Evolutionary conservation across 2,329 filamentous ascomycete species (phyloP).

Genomic region (Phialophora verrucosa): DNA sequence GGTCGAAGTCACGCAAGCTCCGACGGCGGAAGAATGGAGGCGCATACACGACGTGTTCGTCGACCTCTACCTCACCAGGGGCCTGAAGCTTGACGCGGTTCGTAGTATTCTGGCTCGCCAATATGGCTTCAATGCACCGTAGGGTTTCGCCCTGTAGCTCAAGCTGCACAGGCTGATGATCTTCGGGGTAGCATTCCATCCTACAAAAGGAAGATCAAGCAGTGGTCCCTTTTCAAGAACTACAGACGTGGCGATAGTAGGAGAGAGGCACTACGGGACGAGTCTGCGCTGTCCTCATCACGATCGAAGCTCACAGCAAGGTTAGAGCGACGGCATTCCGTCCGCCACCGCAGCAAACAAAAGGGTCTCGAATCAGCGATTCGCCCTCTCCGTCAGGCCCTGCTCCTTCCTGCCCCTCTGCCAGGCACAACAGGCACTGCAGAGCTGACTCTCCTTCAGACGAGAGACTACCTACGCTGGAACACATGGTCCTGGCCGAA

Average conservation of each 20-base stretch:
- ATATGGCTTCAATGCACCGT: constrained; percentile 2
- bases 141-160: not conserved
- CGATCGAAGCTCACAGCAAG: too few relatives aligned
- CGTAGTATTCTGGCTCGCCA: not conserved
- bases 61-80: not conserved
- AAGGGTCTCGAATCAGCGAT: not conserved
- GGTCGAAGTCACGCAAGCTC: not conserved
- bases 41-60: not conserved
- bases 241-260: not conserved
- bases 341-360: not conserved
- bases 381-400: not conserved
- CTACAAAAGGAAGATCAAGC: constrained; percentile 2
- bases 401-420: not conserved
- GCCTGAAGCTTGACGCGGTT: not conserved
- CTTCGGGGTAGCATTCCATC: not conserved
- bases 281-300: not conserved
- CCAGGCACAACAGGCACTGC: not conserved
- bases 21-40: not conserved
- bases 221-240: constrained; percentile 1
- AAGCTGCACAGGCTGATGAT: not conserved
- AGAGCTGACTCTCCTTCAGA: not conserved
- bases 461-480: not conserved
- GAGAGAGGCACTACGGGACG: not conserved
- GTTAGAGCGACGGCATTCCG: not conserved
- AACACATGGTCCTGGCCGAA: not conserved